phyloP scores from a whole-genome alignment of 2,329 filamentous ascomycete species.

The Ophiostoma novo-ulmi region DNA sequence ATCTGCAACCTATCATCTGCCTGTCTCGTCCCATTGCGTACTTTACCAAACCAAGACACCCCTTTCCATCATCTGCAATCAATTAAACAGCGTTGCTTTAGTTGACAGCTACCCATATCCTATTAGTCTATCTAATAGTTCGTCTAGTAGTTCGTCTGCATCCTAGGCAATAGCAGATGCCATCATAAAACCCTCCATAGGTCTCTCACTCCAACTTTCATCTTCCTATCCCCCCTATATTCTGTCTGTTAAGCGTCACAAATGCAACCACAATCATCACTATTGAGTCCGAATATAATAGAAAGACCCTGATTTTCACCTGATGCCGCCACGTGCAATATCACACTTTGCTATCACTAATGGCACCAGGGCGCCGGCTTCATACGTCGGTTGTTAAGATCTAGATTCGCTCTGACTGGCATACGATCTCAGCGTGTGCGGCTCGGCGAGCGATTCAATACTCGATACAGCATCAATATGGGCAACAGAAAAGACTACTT shows the following conservation, averaged over 20 bases:
- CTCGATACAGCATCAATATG: too few species aligned
- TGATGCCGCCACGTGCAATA: constrained; percentile 2
- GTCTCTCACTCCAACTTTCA: too few species aligned
- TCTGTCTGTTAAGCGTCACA: neutral
- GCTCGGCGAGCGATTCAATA: too few species aligned
- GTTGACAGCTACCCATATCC: neutral
- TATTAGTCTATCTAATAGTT: too few species aligned
- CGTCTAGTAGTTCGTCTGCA: neutral
- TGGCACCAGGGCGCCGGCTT: neutral
- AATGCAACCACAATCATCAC: neutral
- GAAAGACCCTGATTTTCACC: neutral
- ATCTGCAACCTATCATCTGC: neutral
- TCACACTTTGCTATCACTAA: neutral
- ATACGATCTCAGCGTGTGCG: too few species aligned
- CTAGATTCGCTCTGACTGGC: neutral
- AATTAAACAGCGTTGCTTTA: neutral
- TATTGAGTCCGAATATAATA: neutral
- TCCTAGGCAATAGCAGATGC: neutral
- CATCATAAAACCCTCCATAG: neutral
- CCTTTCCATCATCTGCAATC: constrained; percentile 6
- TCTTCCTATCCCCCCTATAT: neutral
- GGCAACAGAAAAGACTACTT: too few species aligned
- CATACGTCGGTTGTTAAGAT: neutral
- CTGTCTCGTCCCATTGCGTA: neutral
- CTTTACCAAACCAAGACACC: neutral